phyloP scores from a whole-genome alignment of 2,329 filamentous ascomycete genomes.

The Magnaporthiopsis rhizophila region DNA sequence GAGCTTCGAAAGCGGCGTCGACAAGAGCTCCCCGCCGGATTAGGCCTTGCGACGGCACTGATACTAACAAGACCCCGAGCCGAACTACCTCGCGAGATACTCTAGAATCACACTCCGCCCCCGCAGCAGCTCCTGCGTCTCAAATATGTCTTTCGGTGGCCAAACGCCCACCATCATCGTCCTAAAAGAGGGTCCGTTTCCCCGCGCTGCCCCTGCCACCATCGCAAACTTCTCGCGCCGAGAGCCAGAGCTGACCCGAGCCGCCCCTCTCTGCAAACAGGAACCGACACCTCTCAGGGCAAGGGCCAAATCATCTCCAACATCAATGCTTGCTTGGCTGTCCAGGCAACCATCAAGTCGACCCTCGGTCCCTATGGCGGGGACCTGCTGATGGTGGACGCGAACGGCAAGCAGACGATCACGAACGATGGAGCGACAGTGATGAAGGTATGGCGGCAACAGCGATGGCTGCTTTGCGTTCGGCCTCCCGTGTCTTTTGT shows the following conservation, averaged over 20 bases:
- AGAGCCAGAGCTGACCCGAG: slow-evolving; percentile 16
- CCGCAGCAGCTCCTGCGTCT: neutral
- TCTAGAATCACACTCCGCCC: too few relatives aligned
- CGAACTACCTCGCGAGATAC: neutral
- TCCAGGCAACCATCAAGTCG: slow-evolving; percentile 91
- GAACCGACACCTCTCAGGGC: slow-evolving; percentile 94
- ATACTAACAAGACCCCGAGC: neutral
- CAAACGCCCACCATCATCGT: slow-evolving; percentile 98
- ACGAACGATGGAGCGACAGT: slow-evolving; percentile 98
- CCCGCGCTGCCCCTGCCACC: slow-evolving; percentile 17
- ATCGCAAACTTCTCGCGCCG: slow-evolving; percentile 19
- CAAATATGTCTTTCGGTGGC: slow-evolving; percentile 85
- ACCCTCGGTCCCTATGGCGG: slow-evolving; percentile 95
- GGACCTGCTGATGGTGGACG: slow-evolving; percentile 90
- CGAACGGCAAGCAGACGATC: slow-evolving; percentile 92
- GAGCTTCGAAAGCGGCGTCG: neutral
- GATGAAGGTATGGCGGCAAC: slow-evolving; percentile 67
- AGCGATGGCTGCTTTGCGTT: neutral
- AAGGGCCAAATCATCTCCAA: slow-evolving; percentile 96
- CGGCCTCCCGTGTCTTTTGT: neutral
- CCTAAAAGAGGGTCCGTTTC: slow-evolving; percentile 79
- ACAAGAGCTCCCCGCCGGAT: neutral
- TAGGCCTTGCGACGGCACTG: neutral
- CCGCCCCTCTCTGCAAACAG: slow-evolving; percentile 36
- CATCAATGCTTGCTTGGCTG: slow-evolving; percentile 95